phyloP scores from a whole-genome alignment of 1,284 basidiomycete species.

The Moesziomyces sp. region DNA sequence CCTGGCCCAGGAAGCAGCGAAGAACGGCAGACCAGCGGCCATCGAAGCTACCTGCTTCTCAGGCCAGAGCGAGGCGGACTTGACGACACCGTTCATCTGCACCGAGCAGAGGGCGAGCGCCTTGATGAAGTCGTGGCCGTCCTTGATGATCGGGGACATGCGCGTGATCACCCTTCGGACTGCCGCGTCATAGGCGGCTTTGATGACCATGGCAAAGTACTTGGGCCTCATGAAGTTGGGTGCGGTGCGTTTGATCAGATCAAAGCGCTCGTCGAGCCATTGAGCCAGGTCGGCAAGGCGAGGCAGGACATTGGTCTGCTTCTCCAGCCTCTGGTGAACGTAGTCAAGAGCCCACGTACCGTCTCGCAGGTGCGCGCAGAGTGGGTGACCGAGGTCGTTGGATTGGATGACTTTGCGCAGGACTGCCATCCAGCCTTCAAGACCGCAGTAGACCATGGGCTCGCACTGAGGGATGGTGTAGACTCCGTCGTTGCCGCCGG shows the following conservation, averaged over 20 bases:
- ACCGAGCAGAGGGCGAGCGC: conserved; percentile 57
- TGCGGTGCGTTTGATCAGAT: conserved; percentile 50
- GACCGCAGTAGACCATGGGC: conserved; percentile 58
- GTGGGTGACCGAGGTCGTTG: conserved; percentile 62
- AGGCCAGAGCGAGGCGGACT: conserved; percentile 61
- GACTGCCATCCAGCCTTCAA: conserved; percentile 60
- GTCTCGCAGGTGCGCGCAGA: conserved; percentile 59
- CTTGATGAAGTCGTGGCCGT: conserved; percentile 61
- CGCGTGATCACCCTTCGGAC: conserved; percentile 45
- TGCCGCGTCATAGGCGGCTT: conserved; percentile 56
- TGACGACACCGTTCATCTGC: conserved; percentile 63
- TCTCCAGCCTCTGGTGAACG: conserved; percentile 73
- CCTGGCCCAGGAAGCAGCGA: conserved; percentile 60
- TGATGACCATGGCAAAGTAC: conserved; percentile 63
- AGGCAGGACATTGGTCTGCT: conserved; percentile 68
- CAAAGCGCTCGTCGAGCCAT: conserved; percentile 60
- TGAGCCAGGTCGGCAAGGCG: conserved; percentile 46
- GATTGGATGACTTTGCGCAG: conserved; percentile 47
- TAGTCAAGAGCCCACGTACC: conserved; percentile 64
- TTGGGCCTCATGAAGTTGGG: conserved; percentile 64
- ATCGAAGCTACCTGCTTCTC: conserved; percentile 61
- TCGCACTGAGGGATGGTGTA: conserved; percentile 50
- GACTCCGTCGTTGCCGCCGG: conserved; percentile 54
- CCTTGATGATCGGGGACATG: conserved; percentile 55
- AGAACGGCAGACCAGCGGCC: conserved; percentile 64